Evolutionary conservation across 2,329 filamentous ascomycete species (phyloP), one percentile per base, ranked within the genome.

Genomic region (Coleophoma cylindrospora): DNA sequence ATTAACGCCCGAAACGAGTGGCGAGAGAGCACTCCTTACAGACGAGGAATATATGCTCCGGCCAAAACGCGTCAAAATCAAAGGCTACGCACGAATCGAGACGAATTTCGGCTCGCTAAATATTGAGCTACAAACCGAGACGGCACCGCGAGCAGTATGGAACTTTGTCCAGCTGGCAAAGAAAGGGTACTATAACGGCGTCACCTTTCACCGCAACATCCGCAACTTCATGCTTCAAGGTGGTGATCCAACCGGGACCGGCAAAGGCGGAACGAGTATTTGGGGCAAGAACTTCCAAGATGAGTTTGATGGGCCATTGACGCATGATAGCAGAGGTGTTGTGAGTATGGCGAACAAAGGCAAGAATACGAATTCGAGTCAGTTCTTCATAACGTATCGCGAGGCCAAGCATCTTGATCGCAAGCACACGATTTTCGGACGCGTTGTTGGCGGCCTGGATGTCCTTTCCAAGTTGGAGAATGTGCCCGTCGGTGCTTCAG

Each of bases 271-370:
- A 0, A 74, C 83, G 45, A 95, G 88, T 62, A 84, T 95, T 53
- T 99, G 94, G 94, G 89, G 89, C 51, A 95, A 95, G 69, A 89
- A 91, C 54, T 99, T 99, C 63, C 78, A 86, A 48, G 94, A 99
- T 66, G 94, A 99, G 66, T 86, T 97, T 55, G 91, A 96, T 14
- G 91, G 91, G 0, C 90, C 92, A 0, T 69, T 91, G 38, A 87
- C 85, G n/a, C 94, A 99, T 62, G 86, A 90, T 63, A 72, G 77
- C 0, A 77, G 91, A 27, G 94, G 94, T 12, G 80, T 91, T 1
- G 65, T 95, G 22, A 91, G 86, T 58, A 99, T 99, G 94, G 94
- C 94, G 38, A 99, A 99, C 70, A 99, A 99, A 66, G 94, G 94
- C 51, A 96, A 96, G 65, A 92, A 96, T 64, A 97, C 92, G 19